Base-by-base conservation (phyloP, 176 grass and related monocot species). In the Carex kokanica region DNA sequence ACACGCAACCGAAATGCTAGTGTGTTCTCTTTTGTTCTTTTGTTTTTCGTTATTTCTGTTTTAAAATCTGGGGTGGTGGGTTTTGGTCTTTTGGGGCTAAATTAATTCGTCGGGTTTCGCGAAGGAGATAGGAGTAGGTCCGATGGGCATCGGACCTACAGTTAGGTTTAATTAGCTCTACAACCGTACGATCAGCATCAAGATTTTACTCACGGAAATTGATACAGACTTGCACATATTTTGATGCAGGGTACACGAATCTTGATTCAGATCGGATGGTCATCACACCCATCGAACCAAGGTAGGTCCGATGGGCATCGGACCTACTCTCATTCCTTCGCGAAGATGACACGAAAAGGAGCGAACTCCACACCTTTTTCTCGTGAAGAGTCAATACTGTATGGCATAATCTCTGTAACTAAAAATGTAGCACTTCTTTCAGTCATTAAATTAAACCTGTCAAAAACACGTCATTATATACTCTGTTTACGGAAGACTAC, bases 341-440 rank as follows among this genome's bases (percentile, higher is more conserved):
- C 38, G 78, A 81, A 47, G 38, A 81, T 41, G 56, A 81, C 78
- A 63, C 32, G 78, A 81, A 81, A 81, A 81, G 78, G 54, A 81
- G 59, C 34, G 34, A 59, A 63, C 78, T 60, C 55, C 57, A 47
- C 78, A 81, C 54, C 32, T 81, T 63, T 81, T 81, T 81, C 34
- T 47, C 78, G 21, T 63, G 54, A 81, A 24, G 24, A 6, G 8
- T 14, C 7, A 63, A 21, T 61, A 25, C 5, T 25, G 1, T 81
- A 14, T 0, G n/a, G 12, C 56, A 13, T 13, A 14, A 23, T 41
- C 31, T 43, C 1, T 81, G 59, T 47, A 40, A 13, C 3, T 13
- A 38, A 24, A 81, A 6, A 43, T 81, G 54, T 12, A 15, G 23
- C 73, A 18, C 6, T 77, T 29, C 6, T 71, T 4, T 8, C 47